These are phyloP conservation scores for Brassica carinata DNA, from an alignment of 345 rosid species.

Conservation along the genomic window DNA sequence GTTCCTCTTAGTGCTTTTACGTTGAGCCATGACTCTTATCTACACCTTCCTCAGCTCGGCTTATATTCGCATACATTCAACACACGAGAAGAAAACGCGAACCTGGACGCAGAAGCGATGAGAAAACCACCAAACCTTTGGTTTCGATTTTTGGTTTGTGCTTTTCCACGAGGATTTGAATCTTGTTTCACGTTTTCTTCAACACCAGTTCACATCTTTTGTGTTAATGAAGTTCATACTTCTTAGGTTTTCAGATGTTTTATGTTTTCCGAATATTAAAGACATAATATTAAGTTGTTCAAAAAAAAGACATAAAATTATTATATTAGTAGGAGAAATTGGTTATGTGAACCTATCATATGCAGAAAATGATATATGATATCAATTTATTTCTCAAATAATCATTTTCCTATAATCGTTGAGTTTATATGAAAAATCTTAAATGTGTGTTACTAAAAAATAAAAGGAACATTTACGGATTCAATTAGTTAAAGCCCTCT, in stretches of 20 bases:
- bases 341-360: background rate
- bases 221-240: constrained; percentile 10
- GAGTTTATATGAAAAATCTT: background rate
- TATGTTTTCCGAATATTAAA: background rate
- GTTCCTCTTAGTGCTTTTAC: constrained; percentile 31
- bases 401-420: background rate
- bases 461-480: background rate
- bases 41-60: background rate
- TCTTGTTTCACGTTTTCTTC: constrained; percentile 31
- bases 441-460: background rate
- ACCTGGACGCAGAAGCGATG: background rate
- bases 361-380: background rate
- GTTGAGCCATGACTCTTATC: constrained; percentile 23
- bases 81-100: constrained; percentile 15
- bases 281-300: background rate
- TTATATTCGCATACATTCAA: background rate
- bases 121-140: background rate
- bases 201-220: constrained; percentile 17
- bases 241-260: background rate
- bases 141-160: constrained; percentile 1
- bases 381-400: background rate
- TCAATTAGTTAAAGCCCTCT: background rate
- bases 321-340: background rate
- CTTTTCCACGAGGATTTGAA: constrained; percentile 34
- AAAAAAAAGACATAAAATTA: background rate